Percentiles rank a stretch among this genome's conserved stretches.
These are phyloP conservation scores for Kuraishia capsulata DNA, from an alignment of 805 yeast genomes.

Conservation along the genomic window DNA sequence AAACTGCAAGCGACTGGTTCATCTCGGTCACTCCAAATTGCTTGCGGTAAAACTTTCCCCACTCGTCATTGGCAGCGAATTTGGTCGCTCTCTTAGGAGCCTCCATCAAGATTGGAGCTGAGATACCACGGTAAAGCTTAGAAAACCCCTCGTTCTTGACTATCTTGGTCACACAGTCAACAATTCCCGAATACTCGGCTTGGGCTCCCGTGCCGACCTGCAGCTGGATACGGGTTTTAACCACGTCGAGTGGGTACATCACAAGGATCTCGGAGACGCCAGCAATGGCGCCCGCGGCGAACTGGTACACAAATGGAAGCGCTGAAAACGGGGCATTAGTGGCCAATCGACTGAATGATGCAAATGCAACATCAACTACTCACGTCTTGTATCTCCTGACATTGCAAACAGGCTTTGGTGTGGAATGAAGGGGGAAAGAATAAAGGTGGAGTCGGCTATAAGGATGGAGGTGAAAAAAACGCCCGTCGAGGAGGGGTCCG, in stretches of 20 bases:
- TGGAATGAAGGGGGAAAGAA: too few species aligned
- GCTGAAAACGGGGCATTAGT: conserved; percentile 30
- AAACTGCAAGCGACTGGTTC: conserved; percentile 76
- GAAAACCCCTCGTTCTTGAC: conserved; percentile 78
- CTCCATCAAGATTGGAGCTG: conserved; percentile 97
- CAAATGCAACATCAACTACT: too few species aligned
- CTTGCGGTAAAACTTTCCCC: conserved; percentile 76
- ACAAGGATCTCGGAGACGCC: conserved; percentile 93
- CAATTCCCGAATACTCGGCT: conserved; percentile 71
- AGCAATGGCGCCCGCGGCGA: conserved; percentile 88
- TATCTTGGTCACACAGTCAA: conserved; percentile 78
- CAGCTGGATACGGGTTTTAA: conserved; percentile 92
- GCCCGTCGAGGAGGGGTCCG: too few species aligned
- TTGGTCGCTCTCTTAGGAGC: conserved; percentile 99
- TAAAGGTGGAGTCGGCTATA: too few species aligned
- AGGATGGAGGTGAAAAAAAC: too few species aligned
- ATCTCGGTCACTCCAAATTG: conserved; percentile 59
- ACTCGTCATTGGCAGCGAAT: conserved; percentile 96
- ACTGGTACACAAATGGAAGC: conserved; percentile 90
- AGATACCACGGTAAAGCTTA: conserved; percentile 84
- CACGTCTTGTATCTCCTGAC: too few species aligned
- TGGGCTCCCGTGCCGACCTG: conserved; percentile 47
- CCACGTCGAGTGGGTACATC: conserved; percentile 96
- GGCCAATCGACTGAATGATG: too few species aligned
- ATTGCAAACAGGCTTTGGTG: too few species aligned